Evolutionary conservation across 2,329 filamentous ascomycete species (phyloP), one percentile per base, ranked within the genome.

Genomic region (Dactylonectria macrodidyma): DNA sequence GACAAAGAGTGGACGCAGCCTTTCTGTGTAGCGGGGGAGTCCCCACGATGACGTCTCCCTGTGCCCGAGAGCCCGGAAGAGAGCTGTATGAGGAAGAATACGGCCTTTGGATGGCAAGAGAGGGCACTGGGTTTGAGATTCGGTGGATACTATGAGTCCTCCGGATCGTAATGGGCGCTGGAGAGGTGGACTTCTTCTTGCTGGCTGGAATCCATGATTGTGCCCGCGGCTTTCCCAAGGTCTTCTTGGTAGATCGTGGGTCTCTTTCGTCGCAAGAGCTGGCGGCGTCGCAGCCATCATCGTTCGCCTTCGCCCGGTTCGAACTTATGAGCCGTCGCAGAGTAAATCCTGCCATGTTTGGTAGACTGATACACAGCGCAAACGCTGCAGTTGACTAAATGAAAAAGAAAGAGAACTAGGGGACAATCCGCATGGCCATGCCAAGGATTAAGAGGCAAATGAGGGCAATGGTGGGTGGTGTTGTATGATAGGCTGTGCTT

Each of bases 11-110:
- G 14, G 77, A 65, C 14, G 67, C 67, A 36, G 72, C 78, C 52
- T 76, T 77, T 71, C 73, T 76, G 70, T 72, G 71, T 60, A 62
- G 61, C 59, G 67, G 54, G 55, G 44, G 46, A 46, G 70, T 76
- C 65, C 76, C 74, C 65, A 73, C 75, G 61, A 78, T 69, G 60
- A 75, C 75, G 60, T 77, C 77, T 59, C 67, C 75, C 71, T 81
- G 78, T 70, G 77, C 79, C 47, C 85, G 81, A 63, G 77, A 83
- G 69, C 81, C 84, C 72, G 81, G 84, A 73, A 86, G 82, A 76
- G 85, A 87, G 70, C 81, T 84, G 52, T 79, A 59, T 1, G 72
- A 79, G 26, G 84, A 83, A 19, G 83, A 83, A 65, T 80, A 77
- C 51, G 80, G 78, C 12, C 78, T 81, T 57, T 78, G 78, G 59